A percentile compares a stretch with the other conserved stretches of the same genome.
phyloP scores from a whole-genome alignment of 2,329 filamentous ascomycete genomes.

The Hypocrella siamensis region DNA sequence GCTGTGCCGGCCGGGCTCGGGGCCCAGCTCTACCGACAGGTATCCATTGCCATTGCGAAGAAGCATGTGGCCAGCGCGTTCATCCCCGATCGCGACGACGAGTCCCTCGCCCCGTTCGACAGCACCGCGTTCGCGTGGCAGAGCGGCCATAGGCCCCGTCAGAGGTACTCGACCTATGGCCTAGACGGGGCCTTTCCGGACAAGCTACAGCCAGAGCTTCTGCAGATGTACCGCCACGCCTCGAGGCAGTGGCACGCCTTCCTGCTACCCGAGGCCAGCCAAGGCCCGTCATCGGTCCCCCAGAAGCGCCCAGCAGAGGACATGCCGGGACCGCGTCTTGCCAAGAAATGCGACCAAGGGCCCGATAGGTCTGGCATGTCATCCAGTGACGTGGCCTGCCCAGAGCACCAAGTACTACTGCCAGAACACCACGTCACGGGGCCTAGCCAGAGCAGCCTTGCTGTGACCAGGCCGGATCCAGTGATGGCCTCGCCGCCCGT shows the following conservation, averaged over 20 bases:
- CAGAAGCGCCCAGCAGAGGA: background rate
- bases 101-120: constrained; percentile 1
- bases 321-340: background rate
- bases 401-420: too few relatives aligned
- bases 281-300: background rate
- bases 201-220: constrained; percentile 3
- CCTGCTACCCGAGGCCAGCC: background rate
- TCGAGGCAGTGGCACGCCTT: constrained; percentile 5
- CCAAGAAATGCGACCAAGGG: background rate
- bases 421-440: too few relatives aligned
- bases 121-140: constrained; percentile 6
- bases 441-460: background rate
- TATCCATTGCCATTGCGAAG: constrained; percentile 5
- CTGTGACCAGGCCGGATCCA: background rate
- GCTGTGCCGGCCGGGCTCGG: background rate
- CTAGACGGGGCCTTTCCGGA: constrained; percentile 6
- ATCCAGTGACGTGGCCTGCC: background rate
- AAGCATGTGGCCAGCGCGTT: constrained; percentile 4
- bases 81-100: constrained; percentile 4
- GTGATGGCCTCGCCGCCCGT: background rate
- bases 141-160: constrained; percentile 6
- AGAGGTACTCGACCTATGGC: constrained; percentile 6
- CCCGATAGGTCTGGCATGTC: background rate
- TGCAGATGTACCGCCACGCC: constrained; percentile 3
- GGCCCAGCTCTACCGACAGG: constrained; percentile 2